A percentile compares a stretch with the other conserved stretches of the same genome.
These are phyloP conservation scores for Earliella scabrosa DNA, from an alignment of 1,284 basidiomycete species.

Conservation along the genomic window DNA sequence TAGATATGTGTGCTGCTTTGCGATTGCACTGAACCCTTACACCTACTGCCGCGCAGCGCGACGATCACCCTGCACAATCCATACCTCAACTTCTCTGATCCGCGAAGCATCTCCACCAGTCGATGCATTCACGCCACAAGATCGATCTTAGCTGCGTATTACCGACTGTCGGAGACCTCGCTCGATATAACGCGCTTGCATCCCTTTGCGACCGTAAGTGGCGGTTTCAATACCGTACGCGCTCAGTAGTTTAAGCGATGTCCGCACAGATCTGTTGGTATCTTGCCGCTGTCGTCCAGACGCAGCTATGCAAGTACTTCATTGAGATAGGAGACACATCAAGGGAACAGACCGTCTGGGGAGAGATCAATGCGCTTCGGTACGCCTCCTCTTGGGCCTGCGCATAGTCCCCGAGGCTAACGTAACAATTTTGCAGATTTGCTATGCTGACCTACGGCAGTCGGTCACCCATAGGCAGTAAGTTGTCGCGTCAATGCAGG, in stretches of 20 bases:
- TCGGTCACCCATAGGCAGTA: slow-evolving; percentile 58
- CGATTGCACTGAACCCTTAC: background rate
- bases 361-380: slow-evolving; percentile 82
- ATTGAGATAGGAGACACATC: slow-evolving; percentile 75
- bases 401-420: slow-evolving; percentile 5
- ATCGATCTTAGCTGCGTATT: slow-evolving; percentile 73
- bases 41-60: slow-evolving; percentile 51
- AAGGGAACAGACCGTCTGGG: slow-evolving; percentile 77
- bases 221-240: background rate
- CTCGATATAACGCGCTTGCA: slow-evolving; percentile 78
- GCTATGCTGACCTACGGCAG: slow-evolving; percentile 81
- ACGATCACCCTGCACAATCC: slow-evolving; percentile 83
- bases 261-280: slow-evolving; percentile 80
- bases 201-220: slow-evolving; percentile 76
- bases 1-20: slow-evolving; percentile 22
- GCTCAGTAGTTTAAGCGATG: background rate
- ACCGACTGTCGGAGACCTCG: slow-evolving; percentile 74
- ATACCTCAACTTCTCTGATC: slow-evolving; percentile 74
- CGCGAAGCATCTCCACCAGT: slow-evolving; percentile 62
- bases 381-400: slow-evolving; percentile 32
- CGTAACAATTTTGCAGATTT: slow-evolving; percentile 47
- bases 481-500: too few species aligned
- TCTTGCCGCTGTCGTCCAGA: slow-evolving; percentile 80
- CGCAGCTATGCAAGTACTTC: slow-evolving; percentile 82
- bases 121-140: slow-evolving; percentile 76